These are phyloP conservation scores for Solanum chacoense DNA, from an alignment of 305 asterid species.

Conservation along the genomic window DNA sequence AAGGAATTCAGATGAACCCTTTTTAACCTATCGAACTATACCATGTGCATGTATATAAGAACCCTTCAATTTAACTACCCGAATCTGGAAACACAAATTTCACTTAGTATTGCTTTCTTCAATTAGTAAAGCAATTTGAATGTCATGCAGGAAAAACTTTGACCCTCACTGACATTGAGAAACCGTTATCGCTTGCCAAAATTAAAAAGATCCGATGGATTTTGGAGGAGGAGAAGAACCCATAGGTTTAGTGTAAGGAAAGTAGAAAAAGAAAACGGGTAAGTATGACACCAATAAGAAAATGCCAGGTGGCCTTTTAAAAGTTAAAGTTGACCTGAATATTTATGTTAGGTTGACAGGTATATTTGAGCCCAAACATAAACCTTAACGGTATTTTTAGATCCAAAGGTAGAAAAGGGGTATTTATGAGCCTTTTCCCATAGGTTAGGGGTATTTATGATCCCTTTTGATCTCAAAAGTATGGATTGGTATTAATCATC, in stretches of 20 bases:
- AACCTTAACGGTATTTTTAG: background rate
- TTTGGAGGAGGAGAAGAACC: background rate
- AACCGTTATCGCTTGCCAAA: background rate
- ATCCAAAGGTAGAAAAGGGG: background rate
- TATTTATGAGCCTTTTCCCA: background rate
- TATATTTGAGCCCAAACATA: background rate
- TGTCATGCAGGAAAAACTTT: background rate
- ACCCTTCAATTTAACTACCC: background rate
- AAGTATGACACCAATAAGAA: background rate
- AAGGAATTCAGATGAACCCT: background rate
- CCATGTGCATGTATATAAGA: background rate
- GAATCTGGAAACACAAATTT: background rate
- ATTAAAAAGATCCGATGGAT: background rate
- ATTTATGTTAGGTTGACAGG: background rate
- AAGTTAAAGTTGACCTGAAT: background rate
- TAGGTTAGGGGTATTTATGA: background rate
- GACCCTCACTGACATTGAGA: background rate
- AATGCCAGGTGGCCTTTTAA: background rate
- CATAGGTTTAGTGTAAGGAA: background rate
- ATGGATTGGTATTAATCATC: background rate
- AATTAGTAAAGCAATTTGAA: background rate
- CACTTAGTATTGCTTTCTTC: background rate
- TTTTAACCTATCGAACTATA: background rate
- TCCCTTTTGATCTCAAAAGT: background rate
- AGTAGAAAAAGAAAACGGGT: background rate